Evolutionary conservation across 345 rosid species (phyloP).

Genomic region (Geranium rotundifolium): DNA sequence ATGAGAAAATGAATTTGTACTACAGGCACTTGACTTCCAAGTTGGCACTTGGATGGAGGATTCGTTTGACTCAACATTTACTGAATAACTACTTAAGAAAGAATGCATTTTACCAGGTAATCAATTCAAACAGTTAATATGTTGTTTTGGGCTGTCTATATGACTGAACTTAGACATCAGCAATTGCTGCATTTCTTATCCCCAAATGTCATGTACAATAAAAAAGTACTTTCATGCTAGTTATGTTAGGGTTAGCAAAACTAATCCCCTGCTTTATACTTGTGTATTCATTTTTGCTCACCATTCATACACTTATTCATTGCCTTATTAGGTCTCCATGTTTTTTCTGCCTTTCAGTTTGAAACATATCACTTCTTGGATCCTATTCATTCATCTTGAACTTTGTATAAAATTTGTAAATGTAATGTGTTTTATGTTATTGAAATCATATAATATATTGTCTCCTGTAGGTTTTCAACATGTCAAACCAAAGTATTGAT

Average conservation of each 20-base stretch:
- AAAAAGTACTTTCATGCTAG: neutral
- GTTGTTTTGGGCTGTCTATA: neutral
- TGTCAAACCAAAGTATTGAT: conserved; percentile 79
- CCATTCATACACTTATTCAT: neutral
- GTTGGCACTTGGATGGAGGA: conserved; percentile 95
- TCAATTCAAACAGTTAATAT: neutral
- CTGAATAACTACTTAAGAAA: conserved; percentile 76
- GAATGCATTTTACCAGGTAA: conserved; percentile 95
- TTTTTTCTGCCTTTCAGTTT: neutral
- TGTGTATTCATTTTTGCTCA: neutral
- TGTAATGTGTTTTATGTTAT: neutral
- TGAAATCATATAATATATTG: conserved; percentile 5
- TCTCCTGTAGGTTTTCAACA: conserved; percentile 59
- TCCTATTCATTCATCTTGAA: too few relatives aligned
- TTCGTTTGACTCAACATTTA: conserved; percentile 80
- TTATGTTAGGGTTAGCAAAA: neutral
- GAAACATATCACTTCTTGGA: neutral
- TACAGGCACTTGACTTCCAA: conserved; percentile 74
- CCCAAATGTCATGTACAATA: neutral
- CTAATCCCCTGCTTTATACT: neutral
- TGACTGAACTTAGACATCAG: conserved; percentile 2
- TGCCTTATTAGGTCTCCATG: too few relatives aligned
- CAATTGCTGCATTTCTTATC: conserved; percentile 1
- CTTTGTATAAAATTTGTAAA: too few relatives aligned
- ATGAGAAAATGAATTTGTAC: conserved; percentile 6